Base-by-base conservation (phyloP, 1,284 basidiomycete species). In the Pseudozyma pruni region DNA sequence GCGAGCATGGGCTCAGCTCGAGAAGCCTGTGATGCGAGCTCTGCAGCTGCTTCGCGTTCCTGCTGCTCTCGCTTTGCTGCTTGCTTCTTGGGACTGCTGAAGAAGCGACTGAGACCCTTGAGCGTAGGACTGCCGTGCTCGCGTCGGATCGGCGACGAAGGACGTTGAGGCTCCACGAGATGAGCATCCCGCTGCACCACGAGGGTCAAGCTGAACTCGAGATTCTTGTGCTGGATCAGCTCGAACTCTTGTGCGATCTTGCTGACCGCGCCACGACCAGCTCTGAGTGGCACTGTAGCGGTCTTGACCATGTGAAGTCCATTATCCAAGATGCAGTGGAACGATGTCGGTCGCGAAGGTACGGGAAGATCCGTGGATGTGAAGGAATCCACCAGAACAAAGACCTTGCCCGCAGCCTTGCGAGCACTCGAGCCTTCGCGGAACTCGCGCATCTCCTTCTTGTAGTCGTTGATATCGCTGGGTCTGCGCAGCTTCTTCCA, bases 301-400 rank as follows among this genome's bases (percentile, higher is more conserved):
- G 94, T 97, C 5, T 92, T 92, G 53, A 98, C 95, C 72, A 91
- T 94, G 83, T 98, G 94, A 57, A 96, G 93, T 8, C 94, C 94
- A 75, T 98, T 98, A 84, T 97, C 95, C 59, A 98, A 86, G 0
- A 92, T 93, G 80, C 92, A 92, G n/a, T 90, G 90, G 73, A 97
- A 86, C 32, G 85, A 86, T 0, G 94, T 94, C 0, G 87, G 84
- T 67, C 91, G 45, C 19, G 57, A 51, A 6, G 79, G 76, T 13
- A 82, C 54, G 8, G 75, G 74, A 23, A 81, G 66, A 22, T 59
- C 51, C n/a, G 55, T 51, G 0, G 80, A 78, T 7, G 63, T 78
- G 51, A 81, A 81, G 7, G 77, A 74, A 54, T 82, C 81, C 22
- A 82, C 74, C 51, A 91, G 90, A 52, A 98, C 92, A 79, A 98